phyloP scores from a whole-genome alignment of 169 alveolate species.

The Plasmodium falciparum region DNA sequence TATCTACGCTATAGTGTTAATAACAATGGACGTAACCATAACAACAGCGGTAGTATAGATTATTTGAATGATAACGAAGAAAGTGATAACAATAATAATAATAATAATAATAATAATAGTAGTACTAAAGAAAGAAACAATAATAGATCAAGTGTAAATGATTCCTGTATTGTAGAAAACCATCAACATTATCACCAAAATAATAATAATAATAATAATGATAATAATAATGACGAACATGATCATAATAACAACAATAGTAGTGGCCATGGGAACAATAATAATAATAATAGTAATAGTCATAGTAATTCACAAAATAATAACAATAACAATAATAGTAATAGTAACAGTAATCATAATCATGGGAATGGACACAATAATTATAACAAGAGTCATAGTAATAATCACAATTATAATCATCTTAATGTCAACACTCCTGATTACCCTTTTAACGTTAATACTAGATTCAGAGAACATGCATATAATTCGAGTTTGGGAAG shows the following conservation, averaged over 20 bases:
- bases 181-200: too few relatives aligned
- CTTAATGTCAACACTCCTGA: too few relatives aligned
- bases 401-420: too few relatives aligned
- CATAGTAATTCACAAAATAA: neutral
- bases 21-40: neutral
- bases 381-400: too few relatives aligned
- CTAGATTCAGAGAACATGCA: too few relatives aligned
- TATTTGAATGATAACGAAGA: neutral
- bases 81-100: neutral
- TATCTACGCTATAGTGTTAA: conserved; percentile 19
- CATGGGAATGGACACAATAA: neutral
- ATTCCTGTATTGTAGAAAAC: too few relatives aligned
- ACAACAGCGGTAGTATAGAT: neutral
- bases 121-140: neutral
- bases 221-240: neutral
- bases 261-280: neutral
- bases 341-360: neutral
- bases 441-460: too few relatives aligned
- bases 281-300: neutral
- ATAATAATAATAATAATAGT: too few relatives aligned
- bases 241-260: neutral
- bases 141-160: neutral
- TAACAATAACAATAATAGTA: neutral
- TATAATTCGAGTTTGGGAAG: too few relatives aligned
- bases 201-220: neutral